Conservation (phyloP, 208 protist species). For the Leishmania guyanensis region DNA sequence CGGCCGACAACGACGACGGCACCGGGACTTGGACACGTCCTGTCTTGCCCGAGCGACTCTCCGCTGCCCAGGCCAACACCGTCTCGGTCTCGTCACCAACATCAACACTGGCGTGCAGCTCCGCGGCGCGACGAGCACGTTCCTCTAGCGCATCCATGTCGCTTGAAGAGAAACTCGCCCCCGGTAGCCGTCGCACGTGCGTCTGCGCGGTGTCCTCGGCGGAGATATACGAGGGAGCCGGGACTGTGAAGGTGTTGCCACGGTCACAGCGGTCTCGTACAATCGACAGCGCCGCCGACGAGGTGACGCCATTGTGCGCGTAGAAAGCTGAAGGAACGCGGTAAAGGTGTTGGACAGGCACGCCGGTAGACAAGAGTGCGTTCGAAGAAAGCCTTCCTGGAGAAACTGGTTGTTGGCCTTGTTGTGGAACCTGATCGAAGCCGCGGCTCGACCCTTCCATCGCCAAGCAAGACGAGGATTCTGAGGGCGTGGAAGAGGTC, state of each 20-base stretch:
- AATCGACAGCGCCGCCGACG: neutral
- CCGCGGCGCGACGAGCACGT: slow-evolving; percentile 25
- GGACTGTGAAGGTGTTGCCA: neutral
- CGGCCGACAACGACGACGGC: neutral
- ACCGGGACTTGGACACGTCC: neutral
- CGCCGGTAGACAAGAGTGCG: slow-evolving; percentile 5
- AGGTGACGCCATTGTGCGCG: neutral
- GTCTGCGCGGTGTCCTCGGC: neutral
- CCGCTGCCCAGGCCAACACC: neutral
- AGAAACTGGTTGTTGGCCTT: neutral
- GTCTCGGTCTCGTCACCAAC: neutral
- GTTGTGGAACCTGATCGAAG: neutral
- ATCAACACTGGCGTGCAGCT: slow-evolving; percentile 16
- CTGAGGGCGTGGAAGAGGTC: neutral
- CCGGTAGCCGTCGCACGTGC: neutral
- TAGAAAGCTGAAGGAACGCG: slow-evolving; percentile 12
- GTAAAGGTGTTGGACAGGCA: slow-evolving; percentile 20
- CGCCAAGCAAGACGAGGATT: neutral
- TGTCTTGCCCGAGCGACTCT: neutral
- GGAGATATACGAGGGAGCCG: neutral
- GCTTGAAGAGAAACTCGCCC: neutral
- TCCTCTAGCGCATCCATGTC: slow-evolving; percentile 10
- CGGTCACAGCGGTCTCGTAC: neutral
- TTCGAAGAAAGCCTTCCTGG: slow-evolving; percentile 5
- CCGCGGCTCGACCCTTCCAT: neutral